phyloP scores from a whole-genome alignment of 768 basidiomycete genomes.

The Tubosaeta brunneosetosa region DNA sequence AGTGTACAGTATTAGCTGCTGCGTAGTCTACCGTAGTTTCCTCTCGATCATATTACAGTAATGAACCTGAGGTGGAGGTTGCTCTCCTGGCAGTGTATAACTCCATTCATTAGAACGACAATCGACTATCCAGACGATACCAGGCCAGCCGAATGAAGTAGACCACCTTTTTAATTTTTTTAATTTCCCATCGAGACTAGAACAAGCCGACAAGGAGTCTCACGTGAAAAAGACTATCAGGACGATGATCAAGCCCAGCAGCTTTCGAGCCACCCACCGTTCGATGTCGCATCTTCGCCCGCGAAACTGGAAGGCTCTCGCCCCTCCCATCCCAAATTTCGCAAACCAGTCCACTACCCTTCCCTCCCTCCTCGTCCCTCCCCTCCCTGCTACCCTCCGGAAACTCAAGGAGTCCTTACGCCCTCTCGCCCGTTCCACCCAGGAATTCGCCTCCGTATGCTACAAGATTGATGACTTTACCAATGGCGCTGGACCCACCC shows the following conservation, averaged over 20 bases:
- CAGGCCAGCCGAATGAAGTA: too few species aligned
- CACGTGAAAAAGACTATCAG: not conserved
- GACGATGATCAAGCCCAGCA: not conserved
- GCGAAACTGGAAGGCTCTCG: conserved; percentile 64
- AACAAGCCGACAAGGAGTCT: not conserved
- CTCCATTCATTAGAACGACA: too few species aligned
- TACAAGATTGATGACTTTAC: conserved; percentile 68
- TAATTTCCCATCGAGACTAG: not conserved
- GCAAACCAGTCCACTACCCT: conserved; percentile 53
- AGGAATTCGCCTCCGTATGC: conserved; percentile 51
- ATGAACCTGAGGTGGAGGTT: too few species aligned
- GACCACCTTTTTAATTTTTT: not conserved
- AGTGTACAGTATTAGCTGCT: not conserved
- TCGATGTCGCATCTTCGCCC: conserved; percentile 36
- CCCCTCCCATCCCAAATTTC: conserved; percentile 65
- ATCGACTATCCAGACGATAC: too few species aligned
- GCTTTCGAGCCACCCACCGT: conserved; percentile 2
- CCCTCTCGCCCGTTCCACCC: conserved; percentile 64
- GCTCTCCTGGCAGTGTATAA: too few species aligned
- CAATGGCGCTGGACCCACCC: conserved; percentile 41
- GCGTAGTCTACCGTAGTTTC: not conserved
- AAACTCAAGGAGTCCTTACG: conserved; percentile 66
- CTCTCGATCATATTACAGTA: too few species aligned
- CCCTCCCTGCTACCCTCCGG: conserved; percentile 58
- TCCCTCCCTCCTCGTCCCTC: conserved; percentile 71